phyloP scores from a whole-genome alignment of 2,329 filamentous ascomycete genomes.

The Mycocentrospora acerina region DNA sequence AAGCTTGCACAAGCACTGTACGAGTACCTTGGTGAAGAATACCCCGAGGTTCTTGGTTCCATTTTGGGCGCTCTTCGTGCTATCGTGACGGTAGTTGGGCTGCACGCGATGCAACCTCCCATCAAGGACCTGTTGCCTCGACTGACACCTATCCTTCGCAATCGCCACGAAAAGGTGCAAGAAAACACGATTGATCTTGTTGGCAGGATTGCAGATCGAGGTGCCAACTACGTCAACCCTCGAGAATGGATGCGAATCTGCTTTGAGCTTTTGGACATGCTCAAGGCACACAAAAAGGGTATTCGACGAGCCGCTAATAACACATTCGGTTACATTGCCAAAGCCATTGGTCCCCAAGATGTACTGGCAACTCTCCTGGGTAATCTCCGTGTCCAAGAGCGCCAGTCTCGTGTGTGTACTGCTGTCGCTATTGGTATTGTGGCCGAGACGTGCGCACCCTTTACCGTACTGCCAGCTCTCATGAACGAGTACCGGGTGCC shows the following conservation, averaged over 20 bases:
- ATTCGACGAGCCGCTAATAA: constrained; percentile 98
- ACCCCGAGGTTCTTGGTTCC: constrained; percentile 94
- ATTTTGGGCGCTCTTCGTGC: constrained; percentile 93
- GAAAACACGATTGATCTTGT: constrained; percentile 99
- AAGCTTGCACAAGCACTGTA: constrained; percentile 94
- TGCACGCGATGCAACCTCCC: constrained; percentile 96
- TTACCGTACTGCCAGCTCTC: constrained; percentile 94
- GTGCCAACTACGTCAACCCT: constrained; percentile 93
- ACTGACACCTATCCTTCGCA: constrained; percentile 95
- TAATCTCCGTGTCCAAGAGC: constrained; percentile 95
- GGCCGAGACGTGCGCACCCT: constrained; percentile 95
- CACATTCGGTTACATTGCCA: constrained; percentile 99
- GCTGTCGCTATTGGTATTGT: constrained; percentile 98
- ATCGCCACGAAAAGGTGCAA: constrained; percentile 98
- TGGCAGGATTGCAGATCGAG: constrained; percentile 94
- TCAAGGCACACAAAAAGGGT: constrained; percentile 99
- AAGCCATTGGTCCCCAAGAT: constrained; percentile 97
- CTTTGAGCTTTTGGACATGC: constrained; percentile 97
- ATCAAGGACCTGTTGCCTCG: constrained; percentile 95
- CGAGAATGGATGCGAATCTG: constrained; percentile 99
- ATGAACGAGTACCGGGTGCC: constrained; percentile 99
- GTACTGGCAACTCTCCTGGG: constrained; percentile 93
- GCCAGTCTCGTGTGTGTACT: constrained; percentile 97
- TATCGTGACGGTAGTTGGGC: constrained; percentile 96
- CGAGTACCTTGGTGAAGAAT: constrained; percentile 97